phyloP scores from a whole-genome alignment of 306 rosid genomes.

The Dicorynia guianensis region DNA sequence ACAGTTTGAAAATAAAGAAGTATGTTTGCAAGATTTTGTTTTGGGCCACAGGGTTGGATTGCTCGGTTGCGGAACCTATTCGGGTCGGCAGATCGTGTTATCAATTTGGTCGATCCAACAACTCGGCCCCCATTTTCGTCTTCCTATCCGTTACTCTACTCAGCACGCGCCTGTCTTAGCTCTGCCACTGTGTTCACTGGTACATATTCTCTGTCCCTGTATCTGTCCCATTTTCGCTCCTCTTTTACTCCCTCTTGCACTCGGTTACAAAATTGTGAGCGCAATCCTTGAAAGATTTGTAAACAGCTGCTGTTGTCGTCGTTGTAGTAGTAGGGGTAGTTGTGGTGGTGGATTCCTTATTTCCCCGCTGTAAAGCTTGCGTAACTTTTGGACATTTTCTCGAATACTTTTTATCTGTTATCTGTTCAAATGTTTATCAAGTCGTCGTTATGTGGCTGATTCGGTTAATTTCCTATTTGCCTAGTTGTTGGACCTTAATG shows the following conservation, averaged over 20 bases:
- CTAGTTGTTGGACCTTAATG: slow-evolving; percentile 50
- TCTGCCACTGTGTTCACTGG: slow-evolving; percentile 16
- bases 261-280: not conserved
- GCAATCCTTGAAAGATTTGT: not conserved
- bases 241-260: not conserved
- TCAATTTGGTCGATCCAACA: too few species aligned
- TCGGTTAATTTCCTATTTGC: slow-evolving; percentile 31
- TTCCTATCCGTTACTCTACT: slow-evolving; percentile 16
- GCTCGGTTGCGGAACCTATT: too few species aligned
- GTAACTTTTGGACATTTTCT: not conserved
- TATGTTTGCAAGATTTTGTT: too few species aligned
- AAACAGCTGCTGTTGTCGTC: not conserved
- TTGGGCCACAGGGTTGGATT: too few species aligned
- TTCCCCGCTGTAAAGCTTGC: not conserved
- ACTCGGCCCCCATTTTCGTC: not conserved
- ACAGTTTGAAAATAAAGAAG: too few species aligned
- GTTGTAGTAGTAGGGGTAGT: not conserved
- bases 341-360: not conserved
- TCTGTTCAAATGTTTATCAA: not conserved
- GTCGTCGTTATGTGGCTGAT: slow-evolving; percentile 19
- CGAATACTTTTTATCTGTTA: not conserved
- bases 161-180: not conserved
- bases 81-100: too few species aligned
- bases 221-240: not conserved
- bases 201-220: slow-evolving; percentile 6